Conservation (phyloP, 2,329 filamentous ascomycete genomes). For the Penicillium sp. region DNA sequence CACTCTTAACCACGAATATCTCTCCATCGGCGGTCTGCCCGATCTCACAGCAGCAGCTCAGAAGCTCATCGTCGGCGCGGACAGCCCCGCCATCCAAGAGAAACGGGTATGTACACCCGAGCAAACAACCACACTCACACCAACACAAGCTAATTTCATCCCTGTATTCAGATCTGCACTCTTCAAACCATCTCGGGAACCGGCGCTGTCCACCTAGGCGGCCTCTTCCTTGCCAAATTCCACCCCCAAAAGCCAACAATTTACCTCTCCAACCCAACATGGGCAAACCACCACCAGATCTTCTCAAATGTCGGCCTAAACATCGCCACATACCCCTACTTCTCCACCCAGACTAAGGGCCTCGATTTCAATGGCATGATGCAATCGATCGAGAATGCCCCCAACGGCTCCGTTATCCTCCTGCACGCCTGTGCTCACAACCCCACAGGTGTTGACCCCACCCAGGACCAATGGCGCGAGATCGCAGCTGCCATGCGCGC, state of each 20-base stretch:
- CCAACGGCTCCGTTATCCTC: slow-evolving; percentile 79
- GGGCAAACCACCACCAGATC: slow-evolving; percentile 99
- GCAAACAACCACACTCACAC: background rate
- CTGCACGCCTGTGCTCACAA: slow-evolving; percentile 97
- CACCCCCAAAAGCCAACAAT: slow-evolving; percentile 70
- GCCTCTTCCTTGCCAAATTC: slow-evolving; percentile 91
- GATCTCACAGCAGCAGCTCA: slow-evolving; percentile 87
- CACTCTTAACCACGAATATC: slow-evolving; percentile 95
- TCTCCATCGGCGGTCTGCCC: slow-evolving; percentile 86
- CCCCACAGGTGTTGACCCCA: slow-evolving; percentile 94
- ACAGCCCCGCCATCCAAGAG: slow-evolving; percentile 79
- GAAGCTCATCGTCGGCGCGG: slow-evolving; percentile 79
- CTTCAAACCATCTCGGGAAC: slow-evolving; percentile 97
- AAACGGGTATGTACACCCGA: slow-evolving; percentile 61
- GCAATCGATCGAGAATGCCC: slow-evolving; percentile 62
- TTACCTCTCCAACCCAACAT: slow-evolving; percentile 93
- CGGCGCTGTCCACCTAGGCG: slow-evolving; percentile 89
- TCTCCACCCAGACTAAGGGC: slow-evolving; percentile 81
- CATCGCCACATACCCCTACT: slow-evolving; percentile 89
- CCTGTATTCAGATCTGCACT: slow-evolving; percentile 59
- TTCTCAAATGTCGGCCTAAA: slow-evolving; percentile 84
- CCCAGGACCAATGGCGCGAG: slow-evolving; percentile 89
- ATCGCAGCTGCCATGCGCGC: slow-evolving; percentile 74
- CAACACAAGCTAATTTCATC: slow-evolving; percentile 1
- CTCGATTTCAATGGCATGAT: slow-evolving; percentile 93